These are phyloP conservation scores for Eucommia ulmoides DNA, from an alignment of 257 asterid species.

Conservation along the genomic window DNA sequence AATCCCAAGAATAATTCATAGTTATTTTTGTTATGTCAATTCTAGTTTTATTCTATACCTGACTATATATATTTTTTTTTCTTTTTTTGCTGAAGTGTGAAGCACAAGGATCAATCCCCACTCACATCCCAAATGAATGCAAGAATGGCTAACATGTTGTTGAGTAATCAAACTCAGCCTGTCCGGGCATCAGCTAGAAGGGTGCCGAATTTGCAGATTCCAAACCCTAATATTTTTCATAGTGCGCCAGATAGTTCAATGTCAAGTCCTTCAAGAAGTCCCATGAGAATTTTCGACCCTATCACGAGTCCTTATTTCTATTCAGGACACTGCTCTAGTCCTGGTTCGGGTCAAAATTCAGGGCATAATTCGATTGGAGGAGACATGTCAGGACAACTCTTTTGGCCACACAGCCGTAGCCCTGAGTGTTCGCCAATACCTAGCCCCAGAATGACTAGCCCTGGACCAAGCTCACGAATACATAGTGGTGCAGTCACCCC, in stretches of 20 bases:
- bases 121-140: conserved; percentile 8
- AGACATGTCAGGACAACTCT: conserved; percentile 25
- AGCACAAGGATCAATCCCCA: conserved; percentile 8
- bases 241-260: conserved; percentile 30
- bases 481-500: conserved; percentile 32
- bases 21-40: neutral
- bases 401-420: conserved; percentile 28
- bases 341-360: conserved; percentile 26
- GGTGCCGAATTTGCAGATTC: conserved; percentile 20
- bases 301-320: conserved; percentile 15
- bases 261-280: conserved; percentile 39
- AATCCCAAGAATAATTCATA: neutral
- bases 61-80: neutral
- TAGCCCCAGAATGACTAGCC: conserved; percentile 32
- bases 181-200: conserved; percentile 20
- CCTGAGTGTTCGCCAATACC: conserved; percentile 36
- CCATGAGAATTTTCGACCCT: conserved; percentile 21
- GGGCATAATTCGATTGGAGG: conserved; percentile 17
- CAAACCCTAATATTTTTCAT: conserved; percentile 16
- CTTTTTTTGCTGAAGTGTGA: neutral
- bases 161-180: neutral
- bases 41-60: neutral
- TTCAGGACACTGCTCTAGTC: conserved; percentile 26
- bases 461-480: conserved; percentile 32
- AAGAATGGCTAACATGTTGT: neutral